These are phyloP conservation scores for Geranomyces michiganensis DNA, from an alignment of 192 early-diverging fungal genomes.

Conservation along the genomic window DNA sequence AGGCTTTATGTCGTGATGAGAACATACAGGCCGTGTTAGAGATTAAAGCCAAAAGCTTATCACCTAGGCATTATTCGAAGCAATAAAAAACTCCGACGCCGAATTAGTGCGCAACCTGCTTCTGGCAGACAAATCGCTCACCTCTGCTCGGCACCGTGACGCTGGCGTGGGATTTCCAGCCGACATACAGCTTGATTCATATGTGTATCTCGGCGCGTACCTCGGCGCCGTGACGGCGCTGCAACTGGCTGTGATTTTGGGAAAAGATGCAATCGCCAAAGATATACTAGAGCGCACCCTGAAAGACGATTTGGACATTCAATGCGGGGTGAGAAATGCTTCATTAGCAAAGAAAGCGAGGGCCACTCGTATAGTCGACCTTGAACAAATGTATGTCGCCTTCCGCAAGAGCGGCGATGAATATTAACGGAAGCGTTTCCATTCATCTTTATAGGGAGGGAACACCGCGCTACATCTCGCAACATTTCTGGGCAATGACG, in stretches of 20 bases:
- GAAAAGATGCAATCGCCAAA: constrained; percentile 60
- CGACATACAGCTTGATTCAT: constrained; percentile 63
- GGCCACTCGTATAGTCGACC: no score
- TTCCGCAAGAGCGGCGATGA: no score
- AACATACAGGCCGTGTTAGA: no score
- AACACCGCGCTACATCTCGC: constrained; percentile 77
- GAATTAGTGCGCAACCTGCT: constrained; percentile 39
- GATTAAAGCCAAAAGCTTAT: no score
- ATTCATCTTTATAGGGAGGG: constrained; percentile 53
- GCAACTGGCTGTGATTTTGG: constrained; percentile 66
- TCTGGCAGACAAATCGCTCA: constrained; percentile 40
- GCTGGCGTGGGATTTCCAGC: constrained; percentile 43
- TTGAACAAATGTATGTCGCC: no score
- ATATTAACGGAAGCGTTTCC: no score
- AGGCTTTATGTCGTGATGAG: no score
- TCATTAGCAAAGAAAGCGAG: no score
- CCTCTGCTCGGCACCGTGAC: constrained; percentile 43
- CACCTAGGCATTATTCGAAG: constrained; percentile 1
- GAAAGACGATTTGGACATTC: constrained; percentile 67
- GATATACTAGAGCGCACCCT: constrained; percentile 71
- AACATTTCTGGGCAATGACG: constrained; percentile 59
- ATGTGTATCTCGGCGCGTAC: constrained; percentile 69
- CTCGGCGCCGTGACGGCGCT: constrained; percentile 63
- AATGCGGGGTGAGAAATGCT: constrained; percentile 63
- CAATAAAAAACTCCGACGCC: constrained; percentile 20